These are phyloP conservation scores for Leucosporidium yakuticum DNA, from an alignment of 768 basidiomycete genomes.

Conservation along the genomic window DNA sequence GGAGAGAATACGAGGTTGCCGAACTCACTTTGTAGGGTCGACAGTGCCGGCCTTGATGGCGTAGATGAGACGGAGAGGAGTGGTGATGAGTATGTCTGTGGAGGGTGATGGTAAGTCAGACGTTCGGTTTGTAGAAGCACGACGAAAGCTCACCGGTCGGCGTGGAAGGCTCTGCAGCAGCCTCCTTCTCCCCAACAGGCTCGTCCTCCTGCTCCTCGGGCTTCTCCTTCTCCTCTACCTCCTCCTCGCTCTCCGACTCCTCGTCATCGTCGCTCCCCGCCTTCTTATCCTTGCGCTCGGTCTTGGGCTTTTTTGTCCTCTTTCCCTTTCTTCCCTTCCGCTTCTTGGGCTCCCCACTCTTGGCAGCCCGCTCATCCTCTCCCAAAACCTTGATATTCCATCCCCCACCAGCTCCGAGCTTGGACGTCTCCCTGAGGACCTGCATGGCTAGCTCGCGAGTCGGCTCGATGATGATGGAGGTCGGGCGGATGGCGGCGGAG, in stretches of 20 bases:
- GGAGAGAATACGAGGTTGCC: neutral
- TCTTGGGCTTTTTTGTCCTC: neutral
- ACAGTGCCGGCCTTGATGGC: constrained; percentile 64
- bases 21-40: constrained; percentile 64
- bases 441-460: constrained; percentile 95
- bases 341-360: constrained; percentile 1
- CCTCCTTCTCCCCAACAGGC: constrained; percentile 58
- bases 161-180: constrained; percentile 55
- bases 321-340: constrained; percentile 10
- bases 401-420: constrained; percentile 59
- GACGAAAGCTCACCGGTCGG: constrained; percentile 25
- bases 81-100: constrained; percentile 82
- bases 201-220: neutral
- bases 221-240: constrained; percentile 2
- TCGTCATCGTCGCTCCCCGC: constrained; percentile 3
- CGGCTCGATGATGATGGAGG: constrained; percentile 76
- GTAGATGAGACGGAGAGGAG: constrained; percentile 79
- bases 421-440: constrained; percentile 83
- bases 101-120: no score
- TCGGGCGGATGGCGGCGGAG: constrained; percentile 52
- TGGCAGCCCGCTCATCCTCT: constrained; percentile 16
- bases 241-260: neutral
- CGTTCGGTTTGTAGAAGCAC: neutral
- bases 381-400: constrained; percentile 34
- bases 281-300: constrained; percentile 1